Percentiles rank a stretch among this genome's conserved stretches.
phyloP scores from a whole-genome alignment of 225 moss, liverwort and hornwort species.

The Antitrichia curtipendula region DNA sequence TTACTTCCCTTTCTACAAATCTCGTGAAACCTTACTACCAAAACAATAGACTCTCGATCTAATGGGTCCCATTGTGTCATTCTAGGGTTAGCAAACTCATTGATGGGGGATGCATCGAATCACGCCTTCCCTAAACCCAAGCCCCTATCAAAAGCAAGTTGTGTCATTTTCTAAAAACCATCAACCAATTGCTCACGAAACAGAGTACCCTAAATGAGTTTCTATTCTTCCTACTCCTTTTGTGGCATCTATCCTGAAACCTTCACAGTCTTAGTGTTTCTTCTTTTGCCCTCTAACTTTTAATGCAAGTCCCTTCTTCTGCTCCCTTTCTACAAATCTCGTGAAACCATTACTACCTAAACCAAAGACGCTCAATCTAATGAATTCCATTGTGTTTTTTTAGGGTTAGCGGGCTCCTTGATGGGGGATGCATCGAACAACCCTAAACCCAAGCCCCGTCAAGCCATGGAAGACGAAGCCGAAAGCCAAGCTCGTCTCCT shows the following conservation, averaged over 20 bases:
- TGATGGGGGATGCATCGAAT: background rate
- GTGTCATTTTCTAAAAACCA: background rate
- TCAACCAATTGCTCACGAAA: background rate
- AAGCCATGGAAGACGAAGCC: background rate
- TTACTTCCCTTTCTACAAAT: background rate
- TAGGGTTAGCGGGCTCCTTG: background rate
- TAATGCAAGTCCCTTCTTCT: background rate
- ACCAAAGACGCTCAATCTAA: background rate
- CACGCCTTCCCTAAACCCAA: background rate
- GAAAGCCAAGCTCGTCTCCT: constrained; percentile 10
- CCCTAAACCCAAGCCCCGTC: background rate
- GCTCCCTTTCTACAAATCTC: background rate
- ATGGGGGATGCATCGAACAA: background rate
- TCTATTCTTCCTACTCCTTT: background rate
- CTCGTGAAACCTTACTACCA: background rate
- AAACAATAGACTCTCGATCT: background rate
- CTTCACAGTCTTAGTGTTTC: background rate
- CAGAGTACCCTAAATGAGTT: background rate
- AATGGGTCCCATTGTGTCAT: too few species aligned
- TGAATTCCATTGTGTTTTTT: background rate
- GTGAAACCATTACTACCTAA: background rate
- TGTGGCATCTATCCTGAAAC: background rate
- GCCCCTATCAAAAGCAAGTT: background rate
- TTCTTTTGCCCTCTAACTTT: background rate
- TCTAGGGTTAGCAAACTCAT: background rate